Evolutionary conservation across 176 grass and related monocot genomes (phyloP), one percentile per base, ranked within the genome.

Genomic region (Phoenix roebelenii): DNA sequence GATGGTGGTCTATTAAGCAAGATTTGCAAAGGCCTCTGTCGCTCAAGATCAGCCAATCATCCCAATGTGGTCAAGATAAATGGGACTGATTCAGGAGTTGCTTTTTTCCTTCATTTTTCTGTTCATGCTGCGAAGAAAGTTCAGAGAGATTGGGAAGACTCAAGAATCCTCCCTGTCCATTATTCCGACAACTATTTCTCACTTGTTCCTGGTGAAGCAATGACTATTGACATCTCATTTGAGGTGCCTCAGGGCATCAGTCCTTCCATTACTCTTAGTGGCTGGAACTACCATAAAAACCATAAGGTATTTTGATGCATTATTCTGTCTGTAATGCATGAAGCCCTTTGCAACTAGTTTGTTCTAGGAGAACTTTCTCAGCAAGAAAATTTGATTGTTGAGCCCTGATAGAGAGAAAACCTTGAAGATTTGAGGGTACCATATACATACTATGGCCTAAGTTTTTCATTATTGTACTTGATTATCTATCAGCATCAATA

Each of bases 171-270:
- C 28, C 93, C 93, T 3, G 93, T 97, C 4, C 81, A 85, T 83
- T 97, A 97, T 65, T 82, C 87, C 4, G 87, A 91, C 77, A 91
- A 97, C 65, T 97, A 83, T 58, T 78, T 97, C 22, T 92, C 93
- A 0, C 81, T 97, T 49, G 49, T 73, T 19, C 93, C 93, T 0
- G 93, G 78, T 15, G 93, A 97, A 82, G 82, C 66, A 32, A 85
- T 67, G 79, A 61, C 59, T 23, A 26, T 91, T 4, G 71, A 80
- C 51, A 71, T 97, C 49, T 85, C 69, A 25, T 92, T 91, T 26
- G 78, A 91, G 70, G 84, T 72, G 22, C 93, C 93, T 7, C 57
- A 77, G 7, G 83, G 78, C 14, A 73, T 80, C 62, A 75, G 16
- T 49, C 81, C 93, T 50, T 77, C 52, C 53, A 22, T 97, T 50